Evolutionary conservation across 2,329 filamentous ascomycete species (phyloP).

Genomic region (Zymoseptoria crescenta): DNA sequence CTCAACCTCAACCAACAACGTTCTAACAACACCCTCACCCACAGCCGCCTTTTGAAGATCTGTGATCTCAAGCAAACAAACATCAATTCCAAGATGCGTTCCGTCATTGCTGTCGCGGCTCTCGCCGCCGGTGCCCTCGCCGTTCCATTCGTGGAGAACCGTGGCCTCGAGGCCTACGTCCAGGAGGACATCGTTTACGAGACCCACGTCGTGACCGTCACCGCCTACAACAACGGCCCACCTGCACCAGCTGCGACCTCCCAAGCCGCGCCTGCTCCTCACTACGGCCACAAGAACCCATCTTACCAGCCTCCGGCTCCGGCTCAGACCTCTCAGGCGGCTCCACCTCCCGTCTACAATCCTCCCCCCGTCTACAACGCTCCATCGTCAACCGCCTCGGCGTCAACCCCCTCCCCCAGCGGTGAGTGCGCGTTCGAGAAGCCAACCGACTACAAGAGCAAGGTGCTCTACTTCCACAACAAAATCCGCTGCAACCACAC

Average conservation of each 20-base stretch:
- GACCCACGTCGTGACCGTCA: slow-evolving; percentile 31
- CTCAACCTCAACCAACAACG: not conserved
- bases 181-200: slow-evolving; percentile 24
- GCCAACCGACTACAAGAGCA: slow-evolving; percentile 27
- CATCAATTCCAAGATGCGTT: slow-evolving; percentile 30
- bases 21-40: not conserved
- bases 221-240: slow-evolving; percentile 14
- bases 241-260: slow-evolving; percentile 12
- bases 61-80: slow-evolving; percentile 9
- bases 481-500: slow-evolving; percentile 77
- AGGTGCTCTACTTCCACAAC: slow-evolving; percentile 70
- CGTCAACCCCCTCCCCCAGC: too few species aligned
- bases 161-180: slow-evolving; percentile 23
- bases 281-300: slow-evolving; percentile 18
- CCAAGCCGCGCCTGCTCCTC: slow-evolving; percentile 7
- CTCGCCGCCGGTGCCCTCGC: slow-evolving; percentile 31
- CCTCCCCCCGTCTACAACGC: not conserved
- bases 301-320: slow-evolving; percentile 7
- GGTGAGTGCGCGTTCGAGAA: too few species aligned
- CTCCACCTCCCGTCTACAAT: not conserved
- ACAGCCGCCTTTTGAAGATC: not conserved
- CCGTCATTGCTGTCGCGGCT: slow-evolving; percentile 29
- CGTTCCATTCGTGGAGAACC: slow-evolving; percentile 25
- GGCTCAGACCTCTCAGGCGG: slow-evolving; percentile 1
- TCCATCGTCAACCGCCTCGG: slow-evolving; percentile 1